Base-by-base conservation (phyloP, 257 asterid genomes). In the Cinchona pubescens region DNA sequence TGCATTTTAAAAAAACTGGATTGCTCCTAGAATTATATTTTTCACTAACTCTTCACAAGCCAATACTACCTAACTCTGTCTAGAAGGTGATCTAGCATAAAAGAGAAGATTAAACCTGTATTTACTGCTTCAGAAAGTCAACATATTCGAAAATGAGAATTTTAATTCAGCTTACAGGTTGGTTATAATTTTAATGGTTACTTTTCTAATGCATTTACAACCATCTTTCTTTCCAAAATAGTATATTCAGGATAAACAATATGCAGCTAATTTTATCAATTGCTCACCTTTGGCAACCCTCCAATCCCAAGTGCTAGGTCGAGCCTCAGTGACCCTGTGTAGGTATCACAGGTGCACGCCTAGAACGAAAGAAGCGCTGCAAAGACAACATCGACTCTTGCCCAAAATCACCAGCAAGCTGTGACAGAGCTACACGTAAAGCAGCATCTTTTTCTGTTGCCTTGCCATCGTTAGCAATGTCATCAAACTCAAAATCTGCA, bases 291-390 rank as follows among this genome's bases (percentile, higher is more conserved):
- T 4, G 99, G 99, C 65, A 95, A 74, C 46, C 99, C 99, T 76
- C 99, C 99, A 40, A 87, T 79, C 55, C 98, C 97, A 75, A 95
- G 99, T 72, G 99, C 98, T 73, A 85, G 87, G 84, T 95, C 99
- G 56, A 95, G 92, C 82, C 80, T 90, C 85, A 95, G 66, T 19
- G 99, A 95, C 43, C 99, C 99, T 0, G 99, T 92, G 58, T n/a
- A n/a, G 99, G 88, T 83, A 92, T 86, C 56, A 90, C 96, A 16
- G 89, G 87, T 64, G 97, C 88, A 55, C 87, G 90, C 75, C 99
- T 87, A 67, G 96, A 80, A 74, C 97, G 86, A 82, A 90, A 95
- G 86, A 92, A 92, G 1, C 96, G 90, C 69, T 88, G 96, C 89
- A 90, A 76, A 3, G 98, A 92, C 75, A 94, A 79, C 97, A 85